These are phyloP conservation scores for Schizopora paradoxa DNA, from an alignment of 1,284 basidiomycete species.

Conservation along the genomic window DNA sequence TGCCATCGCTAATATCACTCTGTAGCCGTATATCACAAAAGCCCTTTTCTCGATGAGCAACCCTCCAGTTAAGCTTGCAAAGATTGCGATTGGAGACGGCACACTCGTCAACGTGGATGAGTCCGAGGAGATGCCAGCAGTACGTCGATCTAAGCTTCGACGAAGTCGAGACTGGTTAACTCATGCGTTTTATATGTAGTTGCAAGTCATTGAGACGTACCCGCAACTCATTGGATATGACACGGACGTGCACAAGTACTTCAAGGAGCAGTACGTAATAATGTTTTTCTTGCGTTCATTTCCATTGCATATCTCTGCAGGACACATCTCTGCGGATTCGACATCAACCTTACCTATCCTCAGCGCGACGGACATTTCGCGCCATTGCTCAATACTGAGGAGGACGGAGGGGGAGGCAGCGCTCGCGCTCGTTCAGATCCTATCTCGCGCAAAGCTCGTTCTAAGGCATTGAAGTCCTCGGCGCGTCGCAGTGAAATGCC, in stretches of 20 bases:
- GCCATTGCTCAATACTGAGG: slow-evolving; percentile 1
- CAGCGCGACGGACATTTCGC: slow-evolving; percentile 14
- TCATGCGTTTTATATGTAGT: too few relatives aligned
- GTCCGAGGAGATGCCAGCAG: slow-evolving; percentile 3
- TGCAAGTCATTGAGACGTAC: slow-evolving; percentile 14
- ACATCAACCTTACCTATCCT: slow-evolving; percentile 21
- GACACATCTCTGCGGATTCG: slow-evolving; percentile 17
- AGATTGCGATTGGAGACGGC: slow-evolving; percentile 21
- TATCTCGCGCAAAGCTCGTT: too few relatives aligned
- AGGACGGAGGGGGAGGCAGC: neutral
- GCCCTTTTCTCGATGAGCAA: slow-evolving; percentile 16
- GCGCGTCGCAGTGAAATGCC: neutral
- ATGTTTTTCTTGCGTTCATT: neutral
- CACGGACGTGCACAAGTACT: slow-evolving; percentile 17
- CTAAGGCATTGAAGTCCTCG: too few relatives aligned
- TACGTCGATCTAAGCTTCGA: too few relatives aligned
- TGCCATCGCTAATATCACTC: neutral
- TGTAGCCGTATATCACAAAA: slow-evolving; percentile 19
- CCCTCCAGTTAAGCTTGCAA: slow-evolving; percentile 19
- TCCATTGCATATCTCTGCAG: slow-evolving; percentile 5
- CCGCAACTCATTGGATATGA: slow-evolving; percentile 19
- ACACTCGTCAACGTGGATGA: slow-evolving; percentile 6
- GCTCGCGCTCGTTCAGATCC: neutral
- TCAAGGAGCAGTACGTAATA: slow-evolving; percentile 17
- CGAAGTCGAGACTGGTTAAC: too few relatives aligned